These are phyloP conservation scores for Sclerotinia sclerotiorum DNA, from an alignment of 2,329 filamentous ascomycete genomes.

Conservation along the genomic window DNA sequence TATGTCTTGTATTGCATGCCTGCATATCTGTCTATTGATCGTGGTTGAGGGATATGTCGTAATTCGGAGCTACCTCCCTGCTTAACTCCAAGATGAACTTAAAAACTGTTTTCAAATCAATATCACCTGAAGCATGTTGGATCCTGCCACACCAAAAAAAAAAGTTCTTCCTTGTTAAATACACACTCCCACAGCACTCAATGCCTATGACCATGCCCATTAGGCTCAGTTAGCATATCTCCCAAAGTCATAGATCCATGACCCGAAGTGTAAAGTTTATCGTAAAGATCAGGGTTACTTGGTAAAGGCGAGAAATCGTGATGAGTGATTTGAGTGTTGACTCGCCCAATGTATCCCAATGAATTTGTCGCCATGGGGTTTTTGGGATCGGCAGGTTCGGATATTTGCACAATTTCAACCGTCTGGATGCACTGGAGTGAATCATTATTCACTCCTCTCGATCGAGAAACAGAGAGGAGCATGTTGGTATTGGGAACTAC, in stretches of 20 bases:
- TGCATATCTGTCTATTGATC: not conserved
- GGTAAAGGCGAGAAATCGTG: constrained; percentile 11
- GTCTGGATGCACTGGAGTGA: not conserved
- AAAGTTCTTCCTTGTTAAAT: not conserved
- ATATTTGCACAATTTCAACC: constrained; percentile 8
- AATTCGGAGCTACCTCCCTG: not conserved
- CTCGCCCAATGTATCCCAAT: not conserved
- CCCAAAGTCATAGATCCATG: constrained; percentile 12
- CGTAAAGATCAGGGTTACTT: not conserved
- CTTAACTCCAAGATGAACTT: not conserved
- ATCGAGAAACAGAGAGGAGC: constrained; percentile 1
- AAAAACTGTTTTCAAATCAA: too few species aligned
- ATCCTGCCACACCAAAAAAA: not conserved
- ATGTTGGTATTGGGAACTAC: not conserved
- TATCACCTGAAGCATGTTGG: too few species aligned
- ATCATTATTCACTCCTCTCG: not conserved
- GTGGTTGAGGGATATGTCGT: not conserved
- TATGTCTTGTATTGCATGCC: too few species aligned
- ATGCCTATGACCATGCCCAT: not conserved
- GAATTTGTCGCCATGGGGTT: constrained; percentile 4
- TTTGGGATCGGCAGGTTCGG: not conserved
- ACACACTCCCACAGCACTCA: not conserved
- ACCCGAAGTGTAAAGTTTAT: not conserved
- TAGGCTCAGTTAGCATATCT: not conserved
- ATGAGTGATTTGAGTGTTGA: constrained; percentile 12